These are phyloP conservation scores for Aegle marmelos DNA, from an alignment of 345 rosid genomes.

Conservation along the genomic window DNA sequence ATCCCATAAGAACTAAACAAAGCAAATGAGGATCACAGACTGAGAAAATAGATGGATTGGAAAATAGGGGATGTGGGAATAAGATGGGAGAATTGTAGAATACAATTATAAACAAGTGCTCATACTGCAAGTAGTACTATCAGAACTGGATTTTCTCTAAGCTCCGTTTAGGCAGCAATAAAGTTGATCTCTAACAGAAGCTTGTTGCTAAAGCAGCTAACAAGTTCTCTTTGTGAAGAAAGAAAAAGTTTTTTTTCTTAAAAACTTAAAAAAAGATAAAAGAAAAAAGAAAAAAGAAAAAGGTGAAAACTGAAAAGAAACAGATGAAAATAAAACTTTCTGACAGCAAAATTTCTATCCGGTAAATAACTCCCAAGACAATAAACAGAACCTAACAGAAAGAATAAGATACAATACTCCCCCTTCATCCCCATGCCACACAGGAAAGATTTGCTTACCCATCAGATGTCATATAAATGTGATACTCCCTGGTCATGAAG, in stretches of 20 bases:
- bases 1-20: background rate
- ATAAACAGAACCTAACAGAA: background rate
- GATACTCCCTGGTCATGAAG: slow-evolving; percentile 64
- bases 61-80: background rate
- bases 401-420: background rate
- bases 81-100: background rate
- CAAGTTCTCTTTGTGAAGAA: background rate
- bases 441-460: slow-evolving; percentile 39
- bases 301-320: background rate
- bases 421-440: background rate
- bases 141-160: background rate
- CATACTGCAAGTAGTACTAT: background rate
- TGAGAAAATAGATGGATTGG: background rate
- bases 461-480: slow-evolving; percentile 72
- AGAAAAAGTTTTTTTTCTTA: background rate
- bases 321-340: background rate
- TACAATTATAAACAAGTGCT: background rate
- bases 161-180: too few species aligned
- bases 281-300: too few species aligned
- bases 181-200: background rate
- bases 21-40: background rate
- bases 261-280: too few species aligned
- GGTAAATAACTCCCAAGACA: background rate
- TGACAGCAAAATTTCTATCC: background rate
- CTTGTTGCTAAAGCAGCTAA: background rate